Evolutionary conservation across 352 stramenopile species (phyloP).

Genomic region (Elongisporangium prolatum): DNA sequence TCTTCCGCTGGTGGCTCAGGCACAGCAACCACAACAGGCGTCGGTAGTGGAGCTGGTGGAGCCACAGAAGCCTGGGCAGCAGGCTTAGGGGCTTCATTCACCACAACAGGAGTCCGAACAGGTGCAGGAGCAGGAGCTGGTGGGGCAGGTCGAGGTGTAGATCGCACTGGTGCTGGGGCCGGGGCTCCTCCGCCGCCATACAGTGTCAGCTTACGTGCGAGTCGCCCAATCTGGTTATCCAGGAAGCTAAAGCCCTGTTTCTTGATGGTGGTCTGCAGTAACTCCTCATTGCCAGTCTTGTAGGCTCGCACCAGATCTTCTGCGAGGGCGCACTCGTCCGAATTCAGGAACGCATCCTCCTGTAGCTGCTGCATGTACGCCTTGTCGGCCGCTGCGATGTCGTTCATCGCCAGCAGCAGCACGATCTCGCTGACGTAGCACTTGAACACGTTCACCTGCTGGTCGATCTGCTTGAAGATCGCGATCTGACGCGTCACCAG

Average conservation of each 20-base stretch:
- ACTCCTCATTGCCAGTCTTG: conserved; percentile 73
- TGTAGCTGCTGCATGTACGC: conserved; percentile 75
- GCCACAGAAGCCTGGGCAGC: background rate
- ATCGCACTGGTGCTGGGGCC: conserved; percentile 1
- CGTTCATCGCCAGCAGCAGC: conserved; percentile 43
- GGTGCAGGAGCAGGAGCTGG: conserved; percentile 3
- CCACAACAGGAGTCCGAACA: background rate
- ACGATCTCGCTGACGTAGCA: conserved; percentile 67
- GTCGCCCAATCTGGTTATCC: conserved; percentile 69
- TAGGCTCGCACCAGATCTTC: conserved; percentile 77
- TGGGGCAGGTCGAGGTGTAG: background rate
- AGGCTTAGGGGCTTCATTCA: background rate
- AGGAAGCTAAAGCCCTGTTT: conserved; percentile 75
- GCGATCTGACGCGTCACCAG: conserved; percentile 46
- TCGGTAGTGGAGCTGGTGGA: background rate
- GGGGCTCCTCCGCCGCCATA: conserved; percentile 22
- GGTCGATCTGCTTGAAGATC: conserved; percentile 64
- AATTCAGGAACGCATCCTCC: conserved; percentile 65
- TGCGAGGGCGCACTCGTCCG: conserved; percentile 69
- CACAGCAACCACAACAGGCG: conserved; percentile 1
- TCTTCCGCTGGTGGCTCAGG: conserved; percentile 2
- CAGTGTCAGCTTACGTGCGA: conserved; percentile 65
- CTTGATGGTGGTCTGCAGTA: conserved; percentile 64
- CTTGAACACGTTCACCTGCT: conserved; percentile 69
- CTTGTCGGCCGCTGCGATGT: conserved; percentile 71